Evolutionary conservation across 768 basidiomycete species (phyloP).

Genomic region (Gautieria morchelliformis): DNA sequence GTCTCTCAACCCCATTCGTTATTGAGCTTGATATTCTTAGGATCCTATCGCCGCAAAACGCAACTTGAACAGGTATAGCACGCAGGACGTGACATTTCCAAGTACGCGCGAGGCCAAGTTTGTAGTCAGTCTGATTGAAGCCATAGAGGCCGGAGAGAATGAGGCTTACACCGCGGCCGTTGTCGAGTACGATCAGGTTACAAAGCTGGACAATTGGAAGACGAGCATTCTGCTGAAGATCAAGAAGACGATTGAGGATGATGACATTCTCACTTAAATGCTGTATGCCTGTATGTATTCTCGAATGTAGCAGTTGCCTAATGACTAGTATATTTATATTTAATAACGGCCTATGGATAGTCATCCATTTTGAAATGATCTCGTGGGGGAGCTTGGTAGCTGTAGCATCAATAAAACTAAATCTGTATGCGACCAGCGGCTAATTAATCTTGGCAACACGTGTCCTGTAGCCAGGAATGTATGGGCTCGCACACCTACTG

Average conservation of each 20-base stretch:
- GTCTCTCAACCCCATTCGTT: background rate
- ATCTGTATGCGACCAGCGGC: background rate
- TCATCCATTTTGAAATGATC: too few species aligned
- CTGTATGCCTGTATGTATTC: background rate
- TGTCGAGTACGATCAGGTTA: conserved; percentile 87
- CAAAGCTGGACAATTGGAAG: conserved; percentile 95
- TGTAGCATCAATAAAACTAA: too few species aligned
- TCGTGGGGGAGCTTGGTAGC: too few species aligned
- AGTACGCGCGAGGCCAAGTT: conserved; percentile 61
- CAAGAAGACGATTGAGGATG: conserved; percentile 68
- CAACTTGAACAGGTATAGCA: conserved; percentile 65
- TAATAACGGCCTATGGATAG: too few species aligned
- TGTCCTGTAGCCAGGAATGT: background rate
- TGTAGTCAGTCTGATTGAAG: conserved; percentile 64
- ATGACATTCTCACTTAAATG: conserved; percentile 25
- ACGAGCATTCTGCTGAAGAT: conserved; percentile 83
- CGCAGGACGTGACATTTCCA: conserved; percentile 34
- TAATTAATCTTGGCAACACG: background rate
- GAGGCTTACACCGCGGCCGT: conserved; percentile 75
- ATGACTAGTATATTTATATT: too few species aligned
- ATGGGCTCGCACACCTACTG: conserved; percentile 12
- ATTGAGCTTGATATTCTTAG: conserved; percentile 28
- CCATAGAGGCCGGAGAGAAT: conserved; percentile 60
- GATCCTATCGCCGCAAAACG: conserved; percentile 78
- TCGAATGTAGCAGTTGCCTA: too few species aligned